Conservation (phyloP, 768 basidiomycete genomes). For the Tylopilus intermedius region DNA sequence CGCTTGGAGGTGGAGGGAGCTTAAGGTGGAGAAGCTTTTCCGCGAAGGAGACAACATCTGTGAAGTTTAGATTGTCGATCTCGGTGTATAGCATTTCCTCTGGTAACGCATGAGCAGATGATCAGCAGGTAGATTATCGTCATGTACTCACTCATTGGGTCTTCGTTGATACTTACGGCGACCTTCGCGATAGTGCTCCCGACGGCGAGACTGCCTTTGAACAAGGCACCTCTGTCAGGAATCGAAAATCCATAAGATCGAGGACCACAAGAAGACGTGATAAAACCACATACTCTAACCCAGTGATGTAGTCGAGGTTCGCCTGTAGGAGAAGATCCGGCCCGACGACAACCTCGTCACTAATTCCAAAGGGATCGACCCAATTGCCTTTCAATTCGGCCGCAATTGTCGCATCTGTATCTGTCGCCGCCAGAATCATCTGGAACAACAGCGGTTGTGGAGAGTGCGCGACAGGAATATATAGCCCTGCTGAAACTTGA, state of each 20-base stretch:
- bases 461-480: conserved; percentile 1
- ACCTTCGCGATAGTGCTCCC: neutral
- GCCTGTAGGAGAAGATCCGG: conserved; percentile 3
- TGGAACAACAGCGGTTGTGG: neutral
- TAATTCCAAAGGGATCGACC: conserved; percentile 4
- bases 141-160: conserved; percentile 3
- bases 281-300: neutral
- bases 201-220: conserved; percentile 3
- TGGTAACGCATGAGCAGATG: neutral
- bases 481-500: conserved; percentile 1
- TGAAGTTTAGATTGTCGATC: conserved; percentile 8
- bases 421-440: neutral
- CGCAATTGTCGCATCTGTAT: neutral
- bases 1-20: conserved; percentile 3
- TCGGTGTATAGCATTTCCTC: conserved; percentile 6
- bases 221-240: neutral
- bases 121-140: no score
- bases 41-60: conserved; percentile 4
- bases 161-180: conserved; percentile 4
- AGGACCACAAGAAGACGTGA: no score
- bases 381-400: conserved; percentile 4
- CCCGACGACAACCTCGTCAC: neutral
- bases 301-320: neutral
- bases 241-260: neutral
- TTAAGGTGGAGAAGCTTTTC: conserved; percentile 1